A percentile compares a stretch with the other conserved stretches of the same genome.
Conservation (phyloP, 2,329 filamentous ascomycete species). For the Teratosphaeria pseudoeucalypti region DNA sequence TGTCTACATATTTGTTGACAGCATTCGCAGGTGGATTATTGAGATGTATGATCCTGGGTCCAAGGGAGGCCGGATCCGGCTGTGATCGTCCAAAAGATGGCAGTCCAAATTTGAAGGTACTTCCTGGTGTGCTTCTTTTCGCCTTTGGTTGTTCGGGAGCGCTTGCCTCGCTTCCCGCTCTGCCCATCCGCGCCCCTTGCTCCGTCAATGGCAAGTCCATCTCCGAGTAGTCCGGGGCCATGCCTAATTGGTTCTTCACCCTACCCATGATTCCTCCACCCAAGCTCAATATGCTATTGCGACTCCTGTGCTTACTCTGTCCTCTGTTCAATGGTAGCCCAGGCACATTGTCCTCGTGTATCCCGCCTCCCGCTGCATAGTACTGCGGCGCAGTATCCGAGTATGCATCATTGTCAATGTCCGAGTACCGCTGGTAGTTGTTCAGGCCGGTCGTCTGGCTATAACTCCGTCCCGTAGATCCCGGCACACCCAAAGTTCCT, state of each 20-base stretch:
- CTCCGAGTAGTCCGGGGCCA: constrained; percentile 81
- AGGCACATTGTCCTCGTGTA: constrained; percentile 45
- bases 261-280: constrained; percentile 79
- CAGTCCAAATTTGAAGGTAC: constrained; percentile 88
- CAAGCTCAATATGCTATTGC: constrained; percentile 80
- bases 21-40: constrained; percentile 94
- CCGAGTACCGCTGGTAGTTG: constrained; percentile 88
- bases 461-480: constrained; percentile 37
- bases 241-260: constrained; percentile 83
- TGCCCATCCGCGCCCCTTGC: constrained; percentile 38
- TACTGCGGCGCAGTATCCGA: constrained; percentile 55
- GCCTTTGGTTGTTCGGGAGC: constrained; percentile 5
- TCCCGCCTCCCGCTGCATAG: constrained; percentile 57
- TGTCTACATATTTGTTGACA: constrained; percentile 83
- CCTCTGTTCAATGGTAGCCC: constrained; percentile 44
- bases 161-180: constrained; percentile 2
- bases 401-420: constrained; percentile 72
- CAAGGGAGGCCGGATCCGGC: constrained; percentile 79
- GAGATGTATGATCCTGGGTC: constrained; percentile 83
- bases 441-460: constrained; percentile 72
- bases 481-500: constrained; percentile 6
- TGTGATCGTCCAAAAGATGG: constrained; percentile 53
- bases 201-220: constrained; percentile 97
- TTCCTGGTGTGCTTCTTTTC: constrained; percentile 50
- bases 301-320: constrained; percentile 39